Evolutionary conservation across 2,329 filamentous ascomycete genomes (phyloP).

Genomic region (Cladophialophora chaetospira): DNA sequence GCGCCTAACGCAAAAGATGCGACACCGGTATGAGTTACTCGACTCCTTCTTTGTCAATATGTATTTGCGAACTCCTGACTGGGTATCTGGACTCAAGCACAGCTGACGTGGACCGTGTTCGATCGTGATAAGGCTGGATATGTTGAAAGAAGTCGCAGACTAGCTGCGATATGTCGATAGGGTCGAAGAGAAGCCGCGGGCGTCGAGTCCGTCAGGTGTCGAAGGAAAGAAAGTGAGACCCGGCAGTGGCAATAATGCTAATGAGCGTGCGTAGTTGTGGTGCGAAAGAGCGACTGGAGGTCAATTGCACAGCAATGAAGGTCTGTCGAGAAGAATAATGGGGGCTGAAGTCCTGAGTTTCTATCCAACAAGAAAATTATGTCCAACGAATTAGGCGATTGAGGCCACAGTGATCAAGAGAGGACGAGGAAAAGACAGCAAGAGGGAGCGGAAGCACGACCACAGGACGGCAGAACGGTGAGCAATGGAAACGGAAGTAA

Average conservation of each 20-base stretch:
- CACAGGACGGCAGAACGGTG: constrained; percentile 18
- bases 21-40: too few species aligned
- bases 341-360: constrained; percentile 1
- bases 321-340: not conserved
- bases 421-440: constrained; percentile 16
- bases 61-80: too few species aligned
- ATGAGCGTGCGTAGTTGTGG: not conserved
- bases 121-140: not conserved
- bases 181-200: not conserved
- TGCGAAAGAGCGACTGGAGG: constrained; percentile 8
- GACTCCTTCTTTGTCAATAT: too few species aligned
- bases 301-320: constrained; percentile 23
- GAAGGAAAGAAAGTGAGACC: not conserved
- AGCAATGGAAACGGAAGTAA: constrained; percentile 13
- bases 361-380: constrained; percentile 19
- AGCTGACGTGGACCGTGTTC: not conserved
- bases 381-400: constrained; percentile 1
- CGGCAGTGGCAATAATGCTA: not conserved
- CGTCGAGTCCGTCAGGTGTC: constrained; percentile 11
- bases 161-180: not conserved
- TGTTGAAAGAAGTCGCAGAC: not conserved
- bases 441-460: constrained; percentile 23
- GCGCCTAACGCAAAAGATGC: too few species aligned
- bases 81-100: constrained; percentile 2
- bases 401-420: not conserved